Evolutionary conservation across 2,329 filamentous ascomycete species (phyloP).

Genomic region (Stagonosporopsis vannaccii): DNA sequence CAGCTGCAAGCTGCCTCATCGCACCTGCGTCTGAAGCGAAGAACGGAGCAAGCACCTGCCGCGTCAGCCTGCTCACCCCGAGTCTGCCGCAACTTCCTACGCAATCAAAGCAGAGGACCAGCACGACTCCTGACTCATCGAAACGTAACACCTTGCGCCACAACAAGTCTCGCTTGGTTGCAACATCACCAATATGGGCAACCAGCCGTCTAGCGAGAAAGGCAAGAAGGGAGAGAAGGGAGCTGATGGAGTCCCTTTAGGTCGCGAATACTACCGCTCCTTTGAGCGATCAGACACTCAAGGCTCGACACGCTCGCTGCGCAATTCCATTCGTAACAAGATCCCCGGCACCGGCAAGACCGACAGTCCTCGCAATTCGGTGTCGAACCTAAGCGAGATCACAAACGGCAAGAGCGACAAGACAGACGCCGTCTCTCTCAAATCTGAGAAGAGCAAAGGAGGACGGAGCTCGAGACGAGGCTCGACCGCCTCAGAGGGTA

Average conservation of each 20-base stretch:
- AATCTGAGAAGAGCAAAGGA: constrained; percentile 68
- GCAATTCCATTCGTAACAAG: constrained; percentile 82
- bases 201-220: constrained; percentile 71
- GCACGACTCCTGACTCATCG: constrained; percentile 15
- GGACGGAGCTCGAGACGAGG: constrained; percentile 45
- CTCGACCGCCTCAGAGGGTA: constrained; percentile 45
- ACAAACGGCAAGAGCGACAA: constrained; percentile 66
- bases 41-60: constrained; percentile 28
- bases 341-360: constrained; percentile 74
- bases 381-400: constrained; percentile 60
- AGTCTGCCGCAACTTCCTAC: constrained; percentile 28
- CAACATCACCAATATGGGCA: constrained; percentile 69
- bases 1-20: constrained; percentile 30
- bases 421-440: constrained; percentile 77
- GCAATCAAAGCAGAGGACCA: background rate
- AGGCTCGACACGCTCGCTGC: constrained; percentile 86
- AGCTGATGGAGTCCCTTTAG: constrained; percentile 67
- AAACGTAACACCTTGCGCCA: constrained; percentile 9
- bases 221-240: constrained; percentile 55
- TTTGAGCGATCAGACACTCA: constrained; percentile 93
- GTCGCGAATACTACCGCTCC: constrained; percentile 79
- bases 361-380: constrained; percentile 83
- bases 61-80: constrained; percentile 24
- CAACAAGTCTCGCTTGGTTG: constrained; percentile 17
- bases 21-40: constrained; percentile 12